These are phyloP conservation scores for Eucalyptus tenuipes DNA, from an alignment of 345 rosid genomes.

Conservation along the genomic window DNA sequence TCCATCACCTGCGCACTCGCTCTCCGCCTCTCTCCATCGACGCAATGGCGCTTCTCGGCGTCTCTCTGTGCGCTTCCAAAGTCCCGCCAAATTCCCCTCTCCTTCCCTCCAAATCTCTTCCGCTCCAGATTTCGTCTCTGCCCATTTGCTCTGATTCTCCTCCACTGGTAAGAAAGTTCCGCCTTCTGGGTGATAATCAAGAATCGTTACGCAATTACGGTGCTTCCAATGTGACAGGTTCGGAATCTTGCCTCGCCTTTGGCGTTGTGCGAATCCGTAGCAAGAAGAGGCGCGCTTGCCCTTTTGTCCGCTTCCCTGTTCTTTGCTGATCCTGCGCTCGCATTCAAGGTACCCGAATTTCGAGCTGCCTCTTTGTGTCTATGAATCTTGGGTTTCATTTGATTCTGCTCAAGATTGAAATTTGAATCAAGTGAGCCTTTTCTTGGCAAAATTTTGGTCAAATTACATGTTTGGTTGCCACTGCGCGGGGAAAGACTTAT, in stretches of 20 bases:
- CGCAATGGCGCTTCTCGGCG: constrained; percentile 40
- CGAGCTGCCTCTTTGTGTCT: neutral
- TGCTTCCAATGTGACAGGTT: neutral
- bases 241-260: constrained; percentile 3
- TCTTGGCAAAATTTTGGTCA: neutral
- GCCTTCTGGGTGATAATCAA: neutral
- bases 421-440: neutral
- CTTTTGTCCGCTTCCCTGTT: constrained; percentile 55
- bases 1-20: neutral
- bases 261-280: constrained; percentile 18
- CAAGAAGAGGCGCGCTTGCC: constrained; percentile 46
- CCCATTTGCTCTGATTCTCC: neutral
- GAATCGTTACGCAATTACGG: neutral
- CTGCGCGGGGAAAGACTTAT: neutral
- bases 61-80: constrained; percentile 20
- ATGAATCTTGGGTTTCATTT: neutral
- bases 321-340: constrained; percentile 75
- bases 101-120: neutral
- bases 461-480: neutral
- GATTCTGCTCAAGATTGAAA: neutral
- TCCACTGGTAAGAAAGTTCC: neutral
- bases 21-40: neutral
- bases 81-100: constrained; percentile 2
- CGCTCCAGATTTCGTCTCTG: neutral
- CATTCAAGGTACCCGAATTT: constrained; percentile 39